Conservation (phyloP, 768 basidiomycete genomes). For the Paxillus rubicundulus region DNA sequence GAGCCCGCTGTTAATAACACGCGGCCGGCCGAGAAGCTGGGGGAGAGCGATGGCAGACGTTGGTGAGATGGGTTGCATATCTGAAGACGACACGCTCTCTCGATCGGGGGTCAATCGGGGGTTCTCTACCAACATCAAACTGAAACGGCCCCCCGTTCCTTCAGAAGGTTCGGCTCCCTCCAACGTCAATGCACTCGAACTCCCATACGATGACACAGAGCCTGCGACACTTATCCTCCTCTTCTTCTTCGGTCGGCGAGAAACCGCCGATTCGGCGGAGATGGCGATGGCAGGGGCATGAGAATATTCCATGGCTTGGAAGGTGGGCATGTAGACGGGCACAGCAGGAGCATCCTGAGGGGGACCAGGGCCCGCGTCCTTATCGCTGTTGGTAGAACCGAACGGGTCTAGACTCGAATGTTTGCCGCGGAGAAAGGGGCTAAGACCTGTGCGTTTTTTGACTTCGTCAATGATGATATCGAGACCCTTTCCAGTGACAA, state of each 20-base stretch:
- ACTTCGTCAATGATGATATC: conserved; percentile 48
- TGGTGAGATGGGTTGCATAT: conserved; percentile 33
- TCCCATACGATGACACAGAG: conserved; percentile 34
- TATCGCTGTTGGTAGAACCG: conserved; percentile 38
- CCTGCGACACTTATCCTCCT: conserved; percentile 36
- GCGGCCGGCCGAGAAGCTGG: conserved; percentile 26
- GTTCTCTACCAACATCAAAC: conserved; percentile 26
- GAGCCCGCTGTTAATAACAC: conserved; percentile 21
- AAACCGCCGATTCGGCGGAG: conserved; percentile 26
- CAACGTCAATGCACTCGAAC: conserved; percentile 20
- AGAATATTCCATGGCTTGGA: conserved; percentile 38
- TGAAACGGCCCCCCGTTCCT: conserved; percentile 15
- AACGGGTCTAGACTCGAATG: conserved; percentile 51
- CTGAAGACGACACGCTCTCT: conserved; percentile 32
- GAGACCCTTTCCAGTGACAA: conserved; percentile 48
- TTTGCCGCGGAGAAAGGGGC: conserved; percentile 50
- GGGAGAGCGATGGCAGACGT: conserved; percentile 27
- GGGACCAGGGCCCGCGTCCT: conserved; percentile 30
- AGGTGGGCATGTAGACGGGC: conserved; percentile 40
- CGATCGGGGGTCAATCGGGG: conserved; percentile 33
- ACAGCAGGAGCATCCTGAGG: conserved; percentile 22
- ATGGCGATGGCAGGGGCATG: conserved; percentile 33
- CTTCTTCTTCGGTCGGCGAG: conserved; percentile 34
- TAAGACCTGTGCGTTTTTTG: conserved; percentile 46
- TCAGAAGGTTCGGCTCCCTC: conserved; percentile 24